Evolutionary conservation across 768 basidiomycete species (phyloP), one percentile per base, ranked within the genome.

Genomic region (Rhodotorula graminis): DNA sequence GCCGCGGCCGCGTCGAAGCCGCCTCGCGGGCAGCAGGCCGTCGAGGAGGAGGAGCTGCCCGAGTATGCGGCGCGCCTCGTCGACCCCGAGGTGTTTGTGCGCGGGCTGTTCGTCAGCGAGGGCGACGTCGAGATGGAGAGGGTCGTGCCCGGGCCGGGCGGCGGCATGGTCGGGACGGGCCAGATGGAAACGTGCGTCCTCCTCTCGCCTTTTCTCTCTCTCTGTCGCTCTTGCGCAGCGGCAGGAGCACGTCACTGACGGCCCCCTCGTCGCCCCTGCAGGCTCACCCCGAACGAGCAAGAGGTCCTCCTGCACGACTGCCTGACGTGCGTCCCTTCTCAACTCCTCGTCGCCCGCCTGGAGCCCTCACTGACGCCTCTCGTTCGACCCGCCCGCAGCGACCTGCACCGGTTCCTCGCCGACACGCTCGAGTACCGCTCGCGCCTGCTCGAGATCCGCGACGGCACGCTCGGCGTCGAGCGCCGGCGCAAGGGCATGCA

Each of bases 351-450:
- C 33, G 12, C 11, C 53, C 58, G 15, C 9, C 0, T 14, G 3
- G 37, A 37, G 9, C 37, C 11, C 15, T 42, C 18, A 15, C 42
- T 47, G 25, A n/a, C 16, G n/a, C 7, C 44, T 10, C 37, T n/a
- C 40, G 40, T 0, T 21, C 11, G 19, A 8, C 49, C 15, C 49
- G 2, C 11, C 14, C 59, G 29, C 68, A 76, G 74, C 33, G 77
- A 77, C 65, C 65, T 79, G 16, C 76, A 78, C 47, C 73, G 72
- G 42, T 77, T 79, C 72, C 60, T 79, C 44, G 70, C 76, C 66
- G 78, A 79, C 70, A 69, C 76, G 33, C 60, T 78, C 62, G 78
- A 79, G 69, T 79, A 79, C 69, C 73, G 74, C 47, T 55, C 52
- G 31, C 69, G 78, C 9, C 65, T 79, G 42, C 50, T 64, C 52